Conservation (phyloP, 2,329 filamentous ascomycete genomes). For the Ophiostoma quercus region DNA sequence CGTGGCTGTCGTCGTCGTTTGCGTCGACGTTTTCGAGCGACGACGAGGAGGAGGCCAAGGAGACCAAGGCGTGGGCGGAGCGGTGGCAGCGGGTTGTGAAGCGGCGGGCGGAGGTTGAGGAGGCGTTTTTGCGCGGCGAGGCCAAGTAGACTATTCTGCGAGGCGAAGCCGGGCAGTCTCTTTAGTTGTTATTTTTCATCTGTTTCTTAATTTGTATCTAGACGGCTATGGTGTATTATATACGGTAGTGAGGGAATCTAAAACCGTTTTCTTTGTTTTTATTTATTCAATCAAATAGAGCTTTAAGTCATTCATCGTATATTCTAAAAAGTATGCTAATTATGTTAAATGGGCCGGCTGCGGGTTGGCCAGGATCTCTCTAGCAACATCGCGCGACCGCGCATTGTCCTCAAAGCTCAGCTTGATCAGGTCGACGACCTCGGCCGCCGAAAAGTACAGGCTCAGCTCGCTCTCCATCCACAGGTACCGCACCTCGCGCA, state of each 20-base stretch:
- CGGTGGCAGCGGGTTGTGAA: constrained; percentile 83
- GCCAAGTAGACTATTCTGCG: constrained; percentile 27
- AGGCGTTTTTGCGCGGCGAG: constrained; percentile 54
- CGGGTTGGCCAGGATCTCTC: constrained; percentile 52
- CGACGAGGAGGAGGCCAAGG: constrained; percentile 50
- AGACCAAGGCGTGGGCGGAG: constrained; percentile 74
- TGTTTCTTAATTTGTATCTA: no score
- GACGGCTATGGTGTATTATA: neutral
- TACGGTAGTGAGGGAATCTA: no score
- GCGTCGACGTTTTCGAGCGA: constrained; percentile 33
- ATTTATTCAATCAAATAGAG: neutral
- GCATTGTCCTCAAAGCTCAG: constrained; percentile 61
- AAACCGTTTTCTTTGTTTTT: neutral
- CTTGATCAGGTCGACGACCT: constrained; percentile 58
- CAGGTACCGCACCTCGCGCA: constrained; percentile 57
- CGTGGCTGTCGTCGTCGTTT: constrained; percentile 66
- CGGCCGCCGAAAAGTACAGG: constrained; percentile 55
- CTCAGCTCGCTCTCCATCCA: constrained; percentile 64
- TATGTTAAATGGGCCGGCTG: constrained; percentile 33
- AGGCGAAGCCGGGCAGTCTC: no score
- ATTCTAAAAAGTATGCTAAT: neutral
- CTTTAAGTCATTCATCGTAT: neutral
- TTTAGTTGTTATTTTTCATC: no score
- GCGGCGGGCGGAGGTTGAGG: constrained; percentile 78
- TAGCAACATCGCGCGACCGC: constrained; percentile 52